A percentile compares a stretch with the other conserved stretches of the same genome.
phyloP scores from a whole-genome alignment of 768 basidiomycete genomes.

The Tricholoma matsutake region DNA sequence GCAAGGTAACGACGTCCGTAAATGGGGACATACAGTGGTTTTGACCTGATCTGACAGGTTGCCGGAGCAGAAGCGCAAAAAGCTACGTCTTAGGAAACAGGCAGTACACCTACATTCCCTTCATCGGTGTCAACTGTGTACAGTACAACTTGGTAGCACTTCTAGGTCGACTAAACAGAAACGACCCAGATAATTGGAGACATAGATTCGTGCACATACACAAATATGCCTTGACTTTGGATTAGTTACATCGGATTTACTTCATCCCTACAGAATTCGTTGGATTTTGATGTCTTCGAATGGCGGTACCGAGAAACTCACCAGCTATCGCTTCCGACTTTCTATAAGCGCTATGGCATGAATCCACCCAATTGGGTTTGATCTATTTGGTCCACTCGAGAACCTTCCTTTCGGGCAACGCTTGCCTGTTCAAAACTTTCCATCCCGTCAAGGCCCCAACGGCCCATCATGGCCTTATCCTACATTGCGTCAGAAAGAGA shows the following conservation, averaged over 20 bases:
- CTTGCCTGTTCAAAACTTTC: conserved; percentile 76
- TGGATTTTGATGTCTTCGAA: background rate
- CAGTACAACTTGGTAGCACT: background rate
- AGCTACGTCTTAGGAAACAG: background rate
- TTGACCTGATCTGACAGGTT: conserved; percentile 13
- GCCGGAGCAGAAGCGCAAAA: conserved; percentile 16
- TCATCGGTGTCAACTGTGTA: background rate
- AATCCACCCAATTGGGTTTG: conserved; percentile 3
- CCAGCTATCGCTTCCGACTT: conserved; percentile 1
- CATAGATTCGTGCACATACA: conserved; percentile 15
- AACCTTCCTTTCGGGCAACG: conserved; percentile 53
- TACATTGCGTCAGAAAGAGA: conserved; percentile 26
- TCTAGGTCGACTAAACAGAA: conserved; percentile 2
- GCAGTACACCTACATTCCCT: background rate
- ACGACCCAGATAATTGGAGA: conserved; percentile 5
- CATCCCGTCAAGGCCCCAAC: conserved; percentile 94
- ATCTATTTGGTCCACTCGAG: conserved; percentile 18
- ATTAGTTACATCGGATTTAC: background rate
- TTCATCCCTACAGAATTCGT: background rate
- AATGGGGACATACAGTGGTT: conserved; percentile 10
- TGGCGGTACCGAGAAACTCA: conserved; percentile 15
- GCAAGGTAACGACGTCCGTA: background rate
- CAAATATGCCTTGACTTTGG: background rate
- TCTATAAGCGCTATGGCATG: background rate
- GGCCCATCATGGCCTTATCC: conserved; percentile 91